Evolutionary conservation across 2,329 filamentous ascomycete species (phyloP), one percentile per base, ranked within the genome.

Genomic region (Mycogone perniciosa): DNA sequence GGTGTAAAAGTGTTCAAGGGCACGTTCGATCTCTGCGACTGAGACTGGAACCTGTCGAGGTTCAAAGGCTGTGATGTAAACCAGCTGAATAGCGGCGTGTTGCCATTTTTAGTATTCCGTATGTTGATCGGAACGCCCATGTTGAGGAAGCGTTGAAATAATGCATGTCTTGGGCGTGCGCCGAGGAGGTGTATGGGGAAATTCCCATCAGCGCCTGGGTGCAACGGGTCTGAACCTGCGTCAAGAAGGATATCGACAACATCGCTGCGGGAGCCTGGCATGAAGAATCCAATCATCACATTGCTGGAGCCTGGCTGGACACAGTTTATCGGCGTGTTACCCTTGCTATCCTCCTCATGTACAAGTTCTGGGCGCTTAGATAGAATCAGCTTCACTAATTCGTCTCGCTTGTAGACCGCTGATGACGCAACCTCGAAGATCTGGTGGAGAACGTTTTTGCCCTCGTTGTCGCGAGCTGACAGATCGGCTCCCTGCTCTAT

Each of bases 201-300:
- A 44, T 44, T 44, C 30, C 42, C 42, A 31, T 44, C 13, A 2
- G 42, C 9, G 7, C 31, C 42, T 26, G 42, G 42, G 34, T 44
- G 42, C 31, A 44, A 44, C 8, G 42, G 42, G 42, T 44, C 42
- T 44, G 42, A 44, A 34, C 42, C 42, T 4, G 42, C 30, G 33
- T 44, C 42, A 11, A 44, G 13, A n/a, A 44, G 42, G 6, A 44
- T 44, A 7, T 44, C 42, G 42, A 44, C 42, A 34, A 44, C 34
- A 11, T n/a, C 42, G 11, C 20, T 7, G 30, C 4, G 27, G 6
- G 30, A 20, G 7, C 0, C 6, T 7, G 38, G 5, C 34, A 46
- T 30, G 7, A 38, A 20, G 20, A 20, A 20, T 2, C 20, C 20
- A 3, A 20, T 20, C 2, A 20, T 20, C 20, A 20, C 3, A 20